A percentile compares a stretch with the other conserved stretches of the same genome.
Conservation (phyloP, 78 protist genomes). For the Blattamonas nauphoetae region DNA sequence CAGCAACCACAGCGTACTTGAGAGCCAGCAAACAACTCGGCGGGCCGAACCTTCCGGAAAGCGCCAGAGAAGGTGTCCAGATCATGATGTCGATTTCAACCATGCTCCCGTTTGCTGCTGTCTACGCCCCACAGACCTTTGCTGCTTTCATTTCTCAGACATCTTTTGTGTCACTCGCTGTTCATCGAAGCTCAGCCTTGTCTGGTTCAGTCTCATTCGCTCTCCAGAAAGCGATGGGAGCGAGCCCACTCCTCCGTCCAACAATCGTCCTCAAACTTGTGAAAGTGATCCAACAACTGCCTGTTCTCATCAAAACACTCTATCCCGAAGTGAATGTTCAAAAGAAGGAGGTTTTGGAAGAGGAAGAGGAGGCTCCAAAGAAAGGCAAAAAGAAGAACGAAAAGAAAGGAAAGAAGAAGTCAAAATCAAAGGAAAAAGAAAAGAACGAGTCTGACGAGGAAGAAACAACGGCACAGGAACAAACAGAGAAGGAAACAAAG, state of each 20-base stretch:
- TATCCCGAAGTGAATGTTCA: too few species aligned
- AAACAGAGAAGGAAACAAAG: background rate
- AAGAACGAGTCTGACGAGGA: background rate
- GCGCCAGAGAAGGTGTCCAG: background rate
- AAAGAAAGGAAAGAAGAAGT: background rate
- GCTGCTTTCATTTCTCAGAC: background rate
- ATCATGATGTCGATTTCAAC: background rate
- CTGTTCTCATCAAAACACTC: background rate
- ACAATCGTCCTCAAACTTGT: background rate
- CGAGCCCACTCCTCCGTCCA: background rate
- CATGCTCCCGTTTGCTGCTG: background rate
- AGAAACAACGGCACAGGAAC: background rate
- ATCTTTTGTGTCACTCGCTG: background rate
- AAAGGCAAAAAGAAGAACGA: background rate
- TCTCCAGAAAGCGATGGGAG: background rate
- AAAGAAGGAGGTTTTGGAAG: background rate
- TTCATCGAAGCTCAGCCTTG: background rate
- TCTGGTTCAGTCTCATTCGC: background rate
- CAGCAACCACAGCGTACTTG: background rate
- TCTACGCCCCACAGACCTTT: background rate
- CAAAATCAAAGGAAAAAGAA: background rate
- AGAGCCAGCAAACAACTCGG: background rate
- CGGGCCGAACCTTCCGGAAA: background rate
- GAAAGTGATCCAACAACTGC: background rate
- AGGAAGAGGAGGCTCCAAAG: background rate